Evolutionary conservation across 257 asterid species (phyloP), one percentile per base, ranked within the genome.

Genomic region (Datura wrightii): DNA sequence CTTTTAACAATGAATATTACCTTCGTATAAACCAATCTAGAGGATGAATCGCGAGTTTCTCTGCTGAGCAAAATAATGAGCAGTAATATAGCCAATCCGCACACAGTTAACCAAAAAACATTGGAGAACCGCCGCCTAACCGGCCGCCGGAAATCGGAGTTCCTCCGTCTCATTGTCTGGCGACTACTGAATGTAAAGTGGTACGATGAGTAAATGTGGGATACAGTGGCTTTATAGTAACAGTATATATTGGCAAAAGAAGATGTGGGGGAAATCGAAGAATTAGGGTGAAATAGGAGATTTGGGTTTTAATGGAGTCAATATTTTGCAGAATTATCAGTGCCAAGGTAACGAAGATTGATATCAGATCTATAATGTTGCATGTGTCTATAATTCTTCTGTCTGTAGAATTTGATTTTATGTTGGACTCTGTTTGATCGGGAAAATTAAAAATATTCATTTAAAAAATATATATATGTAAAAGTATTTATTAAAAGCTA

Each of bases 91-190:
- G 82, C 88, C 55, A 92, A 89, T 55, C 97, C 97, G 85, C 90
- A 89, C 42, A 95, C 79, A 9, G 96, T 89, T 62, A 93, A 56
- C 97, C 93, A 93, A 14, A 92, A 87, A 0, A 90, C 92, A 67
- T 91, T 92, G 80, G 97, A 93, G 63, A 91, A 84, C 70, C 95
- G 89, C 89, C 97, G 96, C 90, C 96, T 72, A 87, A 62, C 93
- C 14, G 96, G 96, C 72, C 97, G 95, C 89, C 98, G 92, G 85
- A 89, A 93, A 81, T 95, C 97, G 31, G 93, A 78, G 31, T 95
- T 94, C 70, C 98, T 92, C 83, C 96, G 94, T 92, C 97, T 91
- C 98, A 93, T 95, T 76, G 84, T n/a, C 80, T 42, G 72, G 82
- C 46, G 62, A 76, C 62, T 76, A 50, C 62, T 50, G 18, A 50